Base-by-base conservation (phyloP, 768 basidiomycete species). In the Mycena haematopus region DNA sequence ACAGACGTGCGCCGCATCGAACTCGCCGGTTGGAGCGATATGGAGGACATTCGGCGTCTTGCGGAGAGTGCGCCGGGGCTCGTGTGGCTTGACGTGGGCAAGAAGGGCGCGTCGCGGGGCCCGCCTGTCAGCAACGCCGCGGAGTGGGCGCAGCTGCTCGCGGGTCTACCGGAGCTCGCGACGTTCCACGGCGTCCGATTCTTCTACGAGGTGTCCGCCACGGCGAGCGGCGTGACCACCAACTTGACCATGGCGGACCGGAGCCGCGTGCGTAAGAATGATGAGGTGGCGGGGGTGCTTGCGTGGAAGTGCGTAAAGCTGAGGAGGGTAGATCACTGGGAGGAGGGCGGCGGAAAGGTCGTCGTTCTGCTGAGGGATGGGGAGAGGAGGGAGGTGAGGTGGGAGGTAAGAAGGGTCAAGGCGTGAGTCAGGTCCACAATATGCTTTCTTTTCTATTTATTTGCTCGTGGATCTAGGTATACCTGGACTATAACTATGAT, bases 311-410 rank as follows among this genome's bases (percentile, higher is more conserved):
- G 87, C 68, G 65, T 74, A 22, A 87, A 84, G 72, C 68, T 90
- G 68, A 74, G 86, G 56, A 74, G 87, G 69, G 69, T 90, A 31
- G 88, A 90, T 72, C 82, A 88, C 73, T 90, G 87, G 87, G 87
- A 89, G 33, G 82, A 84, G n/a, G 76, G 73, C 6, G 69, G 75
- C 1, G 81, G 79, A 0, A 84, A 77, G 72, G 82, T 87, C 14
- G 76, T 89, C 42, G 80, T 86, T 1, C 76, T 89, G 29, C 70
- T 78, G 3, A 74, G 75, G 59, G 82, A 84, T 36, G 77, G 73
- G 2, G 78, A 70, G 49, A 70, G 70, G 38, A 71, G 81, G 44
- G 81, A 80, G 65, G 79, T 82, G 2, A 73, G 74, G 61, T 86
- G 85, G 80, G 84, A 87, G 58, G 83, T 86, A 24, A 79, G 83